phyloP scores from a whole-genome alignment of 2,329 filamentous ascomycete species.

The Chalara sp. region DNA sequence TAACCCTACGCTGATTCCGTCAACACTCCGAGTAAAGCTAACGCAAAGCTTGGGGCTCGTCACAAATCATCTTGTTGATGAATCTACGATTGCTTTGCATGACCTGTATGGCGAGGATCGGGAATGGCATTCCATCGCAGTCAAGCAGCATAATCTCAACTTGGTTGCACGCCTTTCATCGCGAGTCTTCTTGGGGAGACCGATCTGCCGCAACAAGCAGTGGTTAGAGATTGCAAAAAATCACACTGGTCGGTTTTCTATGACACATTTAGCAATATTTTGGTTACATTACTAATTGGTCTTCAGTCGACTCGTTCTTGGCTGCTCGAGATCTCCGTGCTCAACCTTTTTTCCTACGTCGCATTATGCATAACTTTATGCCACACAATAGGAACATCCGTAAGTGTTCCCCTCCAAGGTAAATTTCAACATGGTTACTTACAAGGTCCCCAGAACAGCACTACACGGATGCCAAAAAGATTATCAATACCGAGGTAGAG shows the following conservation, averaged over 20 bases:
- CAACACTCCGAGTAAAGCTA: neutral
- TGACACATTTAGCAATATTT: too few relatives aligned
- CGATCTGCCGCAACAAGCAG: neutral
- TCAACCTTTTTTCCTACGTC: neutral
- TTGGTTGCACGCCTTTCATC: neutral
- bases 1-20: neutral
- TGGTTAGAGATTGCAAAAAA: neutral
- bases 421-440: neutral
- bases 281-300: too few relatives aligned
- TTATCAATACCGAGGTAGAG: neutral
- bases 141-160: neutral
- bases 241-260: neutral
- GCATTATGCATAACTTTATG: neutral
- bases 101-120: neutral
- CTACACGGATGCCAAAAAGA: too few relatives aligned
- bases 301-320: neutral
- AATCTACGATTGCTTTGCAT: neutral
- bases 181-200: neutral
- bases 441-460: neutral
- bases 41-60: neutral
- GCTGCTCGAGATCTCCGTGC: neutral
- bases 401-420: neutral
- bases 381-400: neutral
- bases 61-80: neutral
- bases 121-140: neutral